These are phyloP conservation scores for Apiotrichum sp. DNA, from an alignment of 1,284 basidiomycete species.

Conservation along the genomic window DNA sequence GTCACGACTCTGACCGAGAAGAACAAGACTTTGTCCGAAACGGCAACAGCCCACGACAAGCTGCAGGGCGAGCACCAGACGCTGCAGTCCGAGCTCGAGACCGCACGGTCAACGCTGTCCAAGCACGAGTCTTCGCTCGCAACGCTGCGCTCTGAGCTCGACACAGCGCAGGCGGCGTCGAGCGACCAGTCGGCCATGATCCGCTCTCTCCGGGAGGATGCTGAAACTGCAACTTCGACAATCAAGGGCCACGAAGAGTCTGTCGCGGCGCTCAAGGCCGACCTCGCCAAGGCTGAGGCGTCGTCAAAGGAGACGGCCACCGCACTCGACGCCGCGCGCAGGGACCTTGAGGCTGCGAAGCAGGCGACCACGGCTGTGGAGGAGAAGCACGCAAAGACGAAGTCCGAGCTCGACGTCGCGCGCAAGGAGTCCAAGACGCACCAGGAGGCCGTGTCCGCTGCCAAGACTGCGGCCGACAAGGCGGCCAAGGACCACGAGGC, in stretches of 20 bases:
- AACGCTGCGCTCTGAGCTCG: slow-evolving; percentile 9
- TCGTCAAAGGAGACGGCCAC: slow-evolving; percentile 8
- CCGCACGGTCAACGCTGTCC: not conserved
- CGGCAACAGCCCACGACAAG: slow-evolving; percentile 17
- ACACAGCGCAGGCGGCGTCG: slow-evolving; percentile 3
- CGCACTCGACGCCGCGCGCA: slow-evolving; percentile 10
- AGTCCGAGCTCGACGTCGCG: slow-evolving; percentile 5
- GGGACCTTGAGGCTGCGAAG: slow-evolving; percentile 3
- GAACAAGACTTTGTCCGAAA: slow-evolving; percentile 8
- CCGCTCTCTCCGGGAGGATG: not conserved
- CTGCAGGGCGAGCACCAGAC: slow-evolving; percentile 17
- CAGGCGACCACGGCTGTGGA: not conserved
- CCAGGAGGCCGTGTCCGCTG: slow-evolving; percentile 2
- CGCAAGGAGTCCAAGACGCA: slow-evolving; percentile 5
- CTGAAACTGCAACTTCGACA: not conserved
- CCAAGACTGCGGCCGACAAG: not conserved
- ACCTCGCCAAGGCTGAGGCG: not conserved
- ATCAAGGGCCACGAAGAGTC: slow-evolving; percentile 7
- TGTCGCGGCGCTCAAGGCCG: not conserved
- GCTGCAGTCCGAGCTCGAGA: not conserved
- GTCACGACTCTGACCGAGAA: slow-evolving; percentile 2
- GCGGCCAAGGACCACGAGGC: slow-evolving; percentile 2
- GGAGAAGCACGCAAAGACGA: not conserved
- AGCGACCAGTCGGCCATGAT: slow-evolving; percentile 4
- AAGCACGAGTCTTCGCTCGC: slow-evolving; percentile 12